phyloP scores from a whole-genome alignment of 1,139 yeast species.

The Tardiomyces blankii region DNA sequence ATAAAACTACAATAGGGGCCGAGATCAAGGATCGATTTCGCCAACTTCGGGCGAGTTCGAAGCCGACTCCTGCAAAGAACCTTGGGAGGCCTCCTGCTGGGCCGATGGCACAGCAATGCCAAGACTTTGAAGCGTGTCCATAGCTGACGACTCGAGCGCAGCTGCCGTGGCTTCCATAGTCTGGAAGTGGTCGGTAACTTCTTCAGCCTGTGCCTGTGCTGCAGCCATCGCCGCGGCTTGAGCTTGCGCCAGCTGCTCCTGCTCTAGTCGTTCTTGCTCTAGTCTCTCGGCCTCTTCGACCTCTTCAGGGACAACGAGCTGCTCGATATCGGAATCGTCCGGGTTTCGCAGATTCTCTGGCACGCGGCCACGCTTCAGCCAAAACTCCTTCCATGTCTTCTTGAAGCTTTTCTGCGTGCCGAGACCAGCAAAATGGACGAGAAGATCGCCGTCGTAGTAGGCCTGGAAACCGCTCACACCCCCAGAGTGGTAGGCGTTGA shows the following conservation, averaged over 20 bases:
- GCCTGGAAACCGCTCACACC: background rate
- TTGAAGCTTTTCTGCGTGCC: background rate
- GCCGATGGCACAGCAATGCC: too few species aligned
- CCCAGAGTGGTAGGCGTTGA: constrained; percentile 12
- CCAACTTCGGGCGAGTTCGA: too few species aligned
- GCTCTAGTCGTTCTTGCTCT: background rate
- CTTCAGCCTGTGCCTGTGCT: too few species aligned
- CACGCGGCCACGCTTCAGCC: background rate
- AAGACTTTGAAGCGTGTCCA: too few species aligned
- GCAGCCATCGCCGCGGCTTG: too few species aligned
- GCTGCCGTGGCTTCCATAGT: too few species aligned
- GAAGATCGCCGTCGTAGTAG: constrained; percentile 5
- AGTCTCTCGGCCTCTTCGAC: background rate
- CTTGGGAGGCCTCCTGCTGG: too few species aligned
- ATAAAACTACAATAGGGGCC: too few species aligned
- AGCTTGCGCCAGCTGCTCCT: background rate
- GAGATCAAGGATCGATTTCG: too few species aligned
- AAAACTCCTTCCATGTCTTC: background rate
- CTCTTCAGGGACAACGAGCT: background rate
- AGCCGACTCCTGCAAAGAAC: too few species aligned
- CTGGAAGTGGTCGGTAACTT: too few species aligned
- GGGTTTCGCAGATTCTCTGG: background rate
- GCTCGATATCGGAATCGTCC: background rate
- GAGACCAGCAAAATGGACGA: constrained; percentile 8
- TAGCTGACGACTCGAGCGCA: too few species aligned